Percentiles rank a stretch among this genome's conserved stretches.
phyloP scores from a whole-genome alignment of 2,329 filamentous ascomycete species.

The Apiospora koreana region DNA sequence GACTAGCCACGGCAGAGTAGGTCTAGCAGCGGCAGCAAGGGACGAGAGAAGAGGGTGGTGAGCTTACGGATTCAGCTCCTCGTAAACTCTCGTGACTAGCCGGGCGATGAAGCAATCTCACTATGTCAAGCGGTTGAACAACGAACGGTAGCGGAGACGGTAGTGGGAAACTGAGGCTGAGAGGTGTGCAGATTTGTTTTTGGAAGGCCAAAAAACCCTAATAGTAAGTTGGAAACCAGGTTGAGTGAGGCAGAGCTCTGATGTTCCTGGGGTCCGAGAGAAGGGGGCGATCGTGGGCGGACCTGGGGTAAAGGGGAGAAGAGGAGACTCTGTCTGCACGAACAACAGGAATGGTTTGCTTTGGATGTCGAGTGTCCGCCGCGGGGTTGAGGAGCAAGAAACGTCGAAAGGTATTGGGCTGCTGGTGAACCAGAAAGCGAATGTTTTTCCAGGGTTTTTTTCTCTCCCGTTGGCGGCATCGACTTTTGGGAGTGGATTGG shows the following conservation, averaged over 20 bases:
- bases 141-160: not conserved
- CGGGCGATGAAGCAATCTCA: not conserved
- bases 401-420: constrained; percentile 7
- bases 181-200: constrained; percentile 8
- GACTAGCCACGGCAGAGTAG: not conserved
- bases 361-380: constrained; percentile 3
- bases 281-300: not conserved
- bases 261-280: constrained; percentile 1
- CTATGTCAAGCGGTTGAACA: not conserved
- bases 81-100: constrained; percentile 7
- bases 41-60: not conserved
- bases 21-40: not conserved
- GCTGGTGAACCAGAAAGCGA: not conserved
- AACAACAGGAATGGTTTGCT: not conserved
- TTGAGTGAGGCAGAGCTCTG: constrained; percentile 9
- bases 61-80: not conserved
- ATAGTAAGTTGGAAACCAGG: constrained; percentile 3
- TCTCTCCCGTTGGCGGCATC: not conserved
- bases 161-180: not conserved
- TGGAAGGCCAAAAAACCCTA: not conserved
- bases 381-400: constrained; percentile 8
- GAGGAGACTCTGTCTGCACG: constrained; percentile 6
- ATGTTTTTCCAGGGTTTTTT: not conserved
- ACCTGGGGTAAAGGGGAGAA: constrained; percentile 8
- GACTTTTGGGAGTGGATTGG: constrained; percentile 16